Evolutionary conservation across 352 stramenopile species (phyloP), one percentile per base, ranked within the genome.

Genomic region (Globisporangium nodosum): DNA sequence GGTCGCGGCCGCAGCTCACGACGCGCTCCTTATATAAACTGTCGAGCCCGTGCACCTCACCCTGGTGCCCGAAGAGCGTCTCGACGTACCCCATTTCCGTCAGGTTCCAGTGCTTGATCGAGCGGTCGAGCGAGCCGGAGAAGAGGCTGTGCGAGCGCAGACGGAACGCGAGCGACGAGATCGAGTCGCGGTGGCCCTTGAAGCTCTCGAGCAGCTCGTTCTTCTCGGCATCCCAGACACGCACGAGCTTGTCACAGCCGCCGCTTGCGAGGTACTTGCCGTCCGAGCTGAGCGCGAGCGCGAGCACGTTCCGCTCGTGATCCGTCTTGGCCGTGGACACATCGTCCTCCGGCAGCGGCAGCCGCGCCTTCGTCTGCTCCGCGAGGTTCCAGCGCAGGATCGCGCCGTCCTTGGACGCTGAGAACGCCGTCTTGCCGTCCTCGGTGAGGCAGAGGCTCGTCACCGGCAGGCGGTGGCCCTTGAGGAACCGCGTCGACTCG

Each of bases 21-120:
- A 96, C 76, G 46, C 92, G 81, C 61, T 97, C 92, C 53, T 94
- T 91, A 63, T 96, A 87, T 20, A 94, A 70, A 61, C 87, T 88
- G 54, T 98, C 93, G 7, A 98, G 80, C 52, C 71, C 88, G 33
- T 96, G 87, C 39, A 98, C 84, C 54, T 96, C 87, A 33, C 80
- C 80, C 66, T 98, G 89, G 59, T 97, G 88, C 37, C 91, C 91
- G 65, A 97, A 98, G 20, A 98, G 76, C 51, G 94, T 98, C 73
- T 98, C 94, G 24, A 98, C 79, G 69, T 98, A 98, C 27, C 85
- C 90, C 89, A 97, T 98, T 62, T 98, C 91, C 4, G 85, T 96
- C 47, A 98, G 76, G 78, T 97, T 97, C 94, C 93, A 98, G 69
- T 97, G 86, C 71, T 98, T 97, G 55, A 97, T 88, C 30, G 81